Base-by-base conservation (phyloP, 208 protist genomes). In the Leishmania tarentolae region DNA sequence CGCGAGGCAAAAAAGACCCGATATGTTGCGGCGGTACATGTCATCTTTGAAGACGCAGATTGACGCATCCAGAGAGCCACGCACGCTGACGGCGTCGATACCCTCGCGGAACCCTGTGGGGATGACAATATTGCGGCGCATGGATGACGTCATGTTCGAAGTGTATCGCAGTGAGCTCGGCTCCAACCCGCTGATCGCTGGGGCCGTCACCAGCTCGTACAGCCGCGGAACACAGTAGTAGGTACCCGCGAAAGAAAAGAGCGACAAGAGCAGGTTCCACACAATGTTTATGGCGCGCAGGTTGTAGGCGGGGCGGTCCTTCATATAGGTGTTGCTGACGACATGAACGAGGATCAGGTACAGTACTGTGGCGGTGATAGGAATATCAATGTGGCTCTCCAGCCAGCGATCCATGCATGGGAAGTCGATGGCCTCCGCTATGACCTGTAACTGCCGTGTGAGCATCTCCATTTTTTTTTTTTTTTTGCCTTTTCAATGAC, bases 191-290 rank as follows among this genome's bases (percentile, higher is more conserved):
- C 87, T 84, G 82, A 92, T 88, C 7, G 65, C 78, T 11, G 78
- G 31, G 44, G 89, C 83, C 37, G 78, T 81, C 68, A 88, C 71
- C 40, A 88, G 19, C 46, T 93, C 86, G 31, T 87, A 84, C 77
- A 97, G 66, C 37, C 83, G 85, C 46, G 88, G 90, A 19, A 91
- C 69, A 42, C 82, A 89, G 88, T 89, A 88, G 75, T 87, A 84
- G n/a, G 86, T 81, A 24, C 93, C 94, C 11, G 88, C 61, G 17
- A 94, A 83, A 35, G 94, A 97, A 79, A 97, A 98, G 44, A 83
- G 63, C 42, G 93, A 90, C 31, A 98, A 85, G 11, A 93, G 76
- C 28, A 95, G 75, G 70, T 98, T 98, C 96, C 96, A 98, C 40
- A 93, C 24, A 63, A 90, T 93, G 81, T 91, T 91, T 13, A 86